These are phyloP conservation scores for Vickermania spadyakhi DNA, from an alignment of 208 protist genomes.

Conservation along the genomic window DNA sequence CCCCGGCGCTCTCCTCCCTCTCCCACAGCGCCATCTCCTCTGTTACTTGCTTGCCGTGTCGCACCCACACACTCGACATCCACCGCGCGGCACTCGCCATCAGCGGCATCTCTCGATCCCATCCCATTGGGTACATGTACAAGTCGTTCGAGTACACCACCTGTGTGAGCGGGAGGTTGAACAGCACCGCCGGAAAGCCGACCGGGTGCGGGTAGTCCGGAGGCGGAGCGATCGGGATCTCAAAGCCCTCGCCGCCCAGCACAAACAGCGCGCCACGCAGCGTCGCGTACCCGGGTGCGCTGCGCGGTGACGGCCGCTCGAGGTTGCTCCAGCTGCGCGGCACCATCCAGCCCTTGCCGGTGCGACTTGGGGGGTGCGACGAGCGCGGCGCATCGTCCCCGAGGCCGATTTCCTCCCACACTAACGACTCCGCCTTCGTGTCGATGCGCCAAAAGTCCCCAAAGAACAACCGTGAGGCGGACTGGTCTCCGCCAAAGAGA, in stretches of 20 bases:
- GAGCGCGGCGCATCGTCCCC: background rate
- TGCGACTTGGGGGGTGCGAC: background rate
- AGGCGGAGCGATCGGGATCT: background rate
- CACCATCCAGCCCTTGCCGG: background rate
- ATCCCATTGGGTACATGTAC: slow-evolving; percentile 45
- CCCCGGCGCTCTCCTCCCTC: background rate
- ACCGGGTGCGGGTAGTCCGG: background rate
- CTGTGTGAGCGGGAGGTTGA: background rate
- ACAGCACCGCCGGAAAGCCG: background rate
- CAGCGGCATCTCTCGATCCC: slow-evolving; percentile 28
- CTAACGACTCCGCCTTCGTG: background rate
- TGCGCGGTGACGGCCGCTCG: background rate
- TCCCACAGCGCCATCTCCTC: background rate
- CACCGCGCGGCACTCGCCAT: slow-evolving; percentile 36
- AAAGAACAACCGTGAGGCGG: slow-evolving; percentile 46
- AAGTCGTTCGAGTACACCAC: slow-evolving; percentile 39
- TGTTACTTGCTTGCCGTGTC: background rate
- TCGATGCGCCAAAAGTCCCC: slow-evolving; percentile 65
- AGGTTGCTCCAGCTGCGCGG: background rate
- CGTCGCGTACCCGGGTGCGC: slow-evolving; percentile 1
- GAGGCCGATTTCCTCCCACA: slow-evolving; percentile 14
- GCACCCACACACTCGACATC: slow-evolving; percentile 10
- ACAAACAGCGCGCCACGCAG: slow-evolving; percentile 10
- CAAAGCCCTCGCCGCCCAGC: slow-evolving; percentile 7
- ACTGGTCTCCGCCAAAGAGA: slow-evolving; percentile 72